Conservation (phyloP, 2,329 filamentous ascomycete genomes). For the Rhinocladiella similis region DNA sequence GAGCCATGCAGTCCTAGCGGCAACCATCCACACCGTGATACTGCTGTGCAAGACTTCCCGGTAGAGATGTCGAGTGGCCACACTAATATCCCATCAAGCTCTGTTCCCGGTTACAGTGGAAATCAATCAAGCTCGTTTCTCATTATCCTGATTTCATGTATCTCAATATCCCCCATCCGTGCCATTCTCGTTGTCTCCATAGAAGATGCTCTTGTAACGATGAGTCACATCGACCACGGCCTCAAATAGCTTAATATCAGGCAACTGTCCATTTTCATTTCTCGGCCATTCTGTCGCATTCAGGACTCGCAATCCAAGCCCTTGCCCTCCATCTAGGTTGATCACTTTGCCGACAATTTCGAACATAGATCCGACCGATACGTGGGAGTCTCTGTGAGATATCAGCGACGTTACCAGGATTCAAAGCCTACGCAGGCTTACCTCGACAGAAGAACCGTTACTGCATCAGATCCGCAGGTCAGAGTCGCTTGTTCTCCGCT, state of each 20-base stretch:
- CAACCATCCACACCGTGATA: no score
- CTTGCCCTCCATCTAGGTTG: slow-evolving; percentile 44
- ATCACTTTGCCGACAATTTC: slow-evolving; percentile 49
- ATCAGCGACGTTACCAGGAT: neutral
- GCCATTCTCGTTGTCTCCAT: slow-evolving; percentile 46
- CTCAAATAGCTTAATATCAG: slow-evolving; percentile 74
- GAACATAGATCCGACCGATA: slow-evolving; percentile 47
- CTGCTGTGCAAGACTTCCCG: no score
- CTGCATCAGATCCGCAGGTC: slow-evolving; percentile 69
- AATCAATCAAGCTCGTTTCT: neutral
- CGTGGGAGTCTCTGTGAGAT: slow-evolving; percentile 36
- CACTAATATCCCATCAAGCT: no score
- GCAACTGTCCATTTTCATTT: slow-evolving; percentile 23
- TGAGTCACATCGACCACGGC: slow-evolving; percentile 86
- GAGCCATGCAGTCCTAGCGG: no score
- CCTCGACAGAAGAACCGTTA: slow-evolving; percentile 72
- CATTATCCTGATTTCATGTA: neutral
- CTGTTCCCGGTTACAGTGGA: no score
- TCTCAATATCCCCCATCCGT: slow-evolving; percentile 21
- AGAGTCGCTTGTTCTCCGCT: slow-evolving; percentile 78
- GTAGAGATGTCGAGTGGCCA: no score
- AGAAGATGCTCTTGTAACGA: slow-evolving; percentile 78
- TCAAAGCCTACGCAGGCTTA: slow-evolving; percentile 2
- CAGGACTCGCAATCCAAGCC: slow-evolving; percentile 42
- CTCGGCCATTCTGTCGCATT: slow-evolving; percentile 42